Evolutionary conservation across 1,139 yeast genomes (phyloP).

Genomic region (Suhomyces atakaporum): DNA sequence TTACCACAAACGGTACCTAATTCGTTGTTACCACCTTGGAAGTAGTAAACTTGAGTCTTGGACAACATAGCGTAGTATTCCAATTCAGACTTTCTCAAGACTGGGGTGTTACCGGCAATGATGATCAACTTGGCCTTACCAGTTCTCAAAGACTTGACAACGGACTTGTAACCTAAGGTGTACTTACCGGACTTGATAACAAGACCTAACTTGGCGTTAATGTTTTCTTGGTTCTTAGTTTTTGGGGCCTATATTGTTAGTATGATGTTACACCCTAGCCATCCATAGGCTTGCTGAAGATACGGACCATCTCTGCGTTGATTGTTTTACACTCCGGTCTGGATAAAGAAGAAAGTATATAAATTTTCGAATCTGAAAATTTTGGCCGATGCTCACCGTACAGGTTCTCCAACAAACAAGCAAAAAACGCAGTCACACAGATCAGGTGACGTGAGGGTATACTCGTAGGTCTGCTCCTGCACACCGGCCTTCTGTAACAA

Average conservation of each 20-base stretch:
- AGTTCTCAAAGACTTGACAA: slow-evolving; percentile 97
- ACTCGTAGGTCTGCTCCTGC: slow-evolving; percentile 1
- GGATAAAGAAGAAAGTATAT: slow-evolving; percentile 20
- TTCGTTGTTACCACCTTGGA: slow-evolving; percentile 99
- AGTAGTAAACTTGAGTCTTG: slow-evolving; percentile 96
- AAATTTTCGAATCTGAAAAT: slow-evolving; percentile 10
- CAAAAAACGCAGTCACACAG: slow-evolving; percentile 14
- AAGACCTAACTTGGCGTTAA: slow-evolving; percentile 97
- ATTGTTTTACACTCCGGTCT: slow-evolving; percentile 88
- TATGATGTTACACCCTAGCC: slow-evolving; percentile 15
- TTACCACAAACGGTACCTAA: slow-evolving; percentile 99
- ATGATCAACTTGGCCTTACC: slow-evolving; percentile 98
- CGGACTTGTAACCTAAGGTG: slow-evolving; percentile 99
- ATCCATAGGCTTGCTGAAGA: slow-evolving; percentile 16
- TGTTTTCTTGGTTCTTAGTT: slow-evolving; percentile 77
- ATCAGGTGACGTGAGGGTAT: slow-evolving; percentile 7
- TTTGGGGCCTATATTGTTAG: slow-evolving; percentile 81
- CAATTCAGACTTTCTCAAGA: slow-evolving; percentile 98
- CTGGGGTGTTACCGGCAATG: slow-evolving; percentile 99
- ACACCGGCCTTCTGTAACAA: neutral
- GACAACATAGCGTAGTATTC: slow-evolving; percentile 99
- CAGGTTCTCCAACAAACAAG: too few relatives aligned
- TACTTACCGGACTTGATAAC: slow-evolving; percentile 99
- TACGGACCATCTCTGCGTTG: slow-evolving; percentile 97
- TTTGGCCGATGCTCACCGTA: slow-evolving; percentile 1